Conservation (phyloP, 345 rosid species). For the Arabidopsis arenosa region DNA sequence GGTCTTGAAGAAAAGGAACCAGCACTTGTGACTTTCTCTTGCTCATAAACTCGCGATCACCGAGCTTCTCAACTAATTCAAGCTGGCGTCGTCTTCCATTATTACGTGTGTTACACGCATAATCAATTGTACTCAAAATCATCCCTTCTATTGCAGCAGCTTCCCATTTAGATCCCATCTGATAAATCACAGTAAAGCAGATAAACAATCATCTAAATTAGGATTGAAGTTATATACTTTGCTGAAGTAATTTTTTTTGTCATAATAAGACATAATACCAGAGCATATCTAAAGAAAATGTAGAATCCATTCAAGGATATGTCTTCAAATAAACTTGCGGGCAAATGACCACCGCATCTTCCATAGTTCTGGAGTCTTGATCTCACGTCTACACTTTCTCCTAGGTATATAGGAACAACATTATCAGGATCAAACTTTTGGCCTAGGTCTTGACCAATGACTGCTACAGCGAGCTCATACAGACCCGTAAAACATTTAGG, state of each 20-base stretch:
- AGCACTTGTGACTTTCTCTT: conserved; percentile 46
- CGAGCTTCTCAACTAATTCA: conserved; percentile 59
- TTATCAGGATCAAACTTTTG: conserved; percentile 52
- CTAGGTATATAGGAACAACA: conserved; percentile 60
- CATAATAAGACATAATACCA: conserved; percentile 46
- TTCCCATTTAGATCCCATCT: conserved; percentile 66
- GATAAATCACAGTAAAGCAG: background rate
- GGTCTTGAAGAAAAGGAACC: conserved; percentile 46
- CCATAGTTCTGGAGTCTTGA: conserved; percentile 81
- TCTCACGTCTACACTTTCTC: conserved; percentile 77
- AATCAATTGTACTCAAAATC: conserved; percentile 65
- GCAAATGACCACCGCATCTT: conserved; percentile 77
- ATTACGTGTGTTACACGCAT: conserved; percentile 80
- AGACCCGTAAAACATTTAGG: conserved; percentile 55
- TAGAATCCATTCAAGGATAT: conserved; percentile 53
- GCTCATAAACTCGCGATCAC: conserved; percentile 44
- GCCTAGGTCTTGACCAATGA: conserved; percentile 40
- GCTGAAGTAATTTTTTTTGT: too few relatives aligned
- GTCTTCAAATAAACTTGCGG: conserved; percentile 51
- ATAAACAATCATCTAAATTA: background rate
- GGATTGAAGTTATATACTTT: background rate
- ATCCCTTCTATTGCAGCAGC: conserved; percentile 59
- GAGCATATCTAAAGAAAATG: conserved; percentile 71
- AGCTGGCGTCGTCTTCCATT: conserved; percentile 68
- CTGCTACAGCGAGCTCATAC: conserved; percentile 72